Evolutionary conservation across 257 asterid species (phyloP).

Genomic region (Solanum habrochaites): DNA sequence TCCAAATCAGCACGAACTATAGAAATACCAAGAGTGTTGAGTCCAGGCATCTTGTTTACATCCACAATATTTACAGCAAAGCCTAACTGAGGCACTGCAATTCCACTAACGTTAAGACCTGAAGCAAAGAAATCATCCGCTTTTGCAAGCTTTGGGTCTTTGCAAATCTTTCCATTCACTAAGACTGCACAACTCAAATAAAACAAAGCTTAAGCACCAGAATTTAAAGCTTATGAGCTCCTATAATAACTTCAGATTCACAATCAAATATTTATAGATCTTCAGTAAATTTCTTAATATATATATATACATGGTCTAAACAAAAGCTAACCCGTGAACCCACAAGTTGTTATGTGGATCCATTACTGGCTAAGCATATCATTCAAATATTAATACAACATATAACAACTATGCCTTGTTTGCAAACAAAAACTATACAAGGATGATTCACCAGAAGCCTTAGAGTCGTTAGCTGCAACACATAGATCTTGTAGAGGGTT

Average conservation of each 20-base stretch:
- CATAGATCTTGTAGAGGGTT: neutral
- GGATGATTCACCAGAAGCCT: neutral
- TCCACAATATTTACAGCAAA: neutral
- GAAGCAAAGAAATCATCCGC: neutral
- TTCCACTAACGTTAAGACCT: neutral
- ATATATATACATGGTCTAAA: neutral
- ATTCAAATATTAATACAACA: neutral
- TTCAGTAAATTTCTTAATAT: neutral
- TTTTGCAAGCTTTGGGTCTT: neutral
- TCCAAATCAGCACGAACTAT: neutral
- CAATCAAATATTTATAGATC: neutral
- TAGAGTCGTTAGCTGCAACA: neutral
- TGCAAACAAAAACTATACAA: neutral
- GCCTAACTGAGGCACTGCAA: neutral
- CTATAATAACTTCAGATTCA: neutral
- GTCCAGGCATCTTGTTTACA: neutral
- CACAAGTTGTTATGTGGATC: neutral
- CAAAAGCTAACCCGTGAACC: neutral
- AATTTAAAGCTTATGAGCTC: neutral
- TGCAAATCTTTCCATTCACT: constrained; percentile 2
- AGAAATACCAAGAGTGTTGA: constrained; percentile 1
- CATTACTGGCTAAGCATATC: neutral
- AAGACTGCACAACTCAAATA: neutral
- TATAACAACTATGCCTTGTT: neutral
- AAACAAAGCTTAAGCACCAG: neutral